Percentiles rank a stretch among this genome's conserved stretches.
Conservation (phyloP, 139 green algal genomes). For the Chlorella vulgaris region DNA sequence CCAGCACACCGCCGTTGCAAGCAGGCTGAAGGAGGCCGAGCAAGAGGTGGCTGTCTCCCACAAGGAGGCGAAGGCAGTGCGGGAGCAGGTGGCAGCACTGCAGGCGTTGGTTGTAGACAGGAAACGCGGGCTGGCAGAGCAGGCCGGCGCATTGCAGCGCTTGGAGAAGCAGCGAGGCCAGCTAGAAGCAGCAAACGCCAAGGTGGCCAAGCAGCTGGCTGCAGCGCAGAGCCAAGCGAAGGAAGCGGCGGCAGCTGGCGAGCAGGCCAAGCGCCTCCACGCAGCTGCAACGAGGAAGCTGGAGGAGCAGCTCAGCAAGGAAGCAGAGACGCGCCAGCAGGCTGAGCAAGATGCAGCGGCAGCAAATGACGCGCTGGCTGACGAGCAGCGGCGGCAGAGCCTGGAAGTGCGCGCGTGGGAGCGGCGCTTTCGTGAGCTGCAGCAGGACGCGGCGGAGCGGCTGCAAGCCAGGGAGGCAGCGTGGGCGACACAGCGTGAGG, state of each 20-base stretch:
- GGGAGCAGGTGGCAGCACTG: neutral
- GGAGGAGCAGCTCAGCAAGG: neutral
- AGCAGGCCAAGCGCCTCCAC: neutral
- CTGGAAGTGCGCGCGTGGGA: slow-evolving; percentile 10
- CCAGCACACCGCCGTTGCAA: neutral
- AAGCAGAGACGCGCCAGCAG: neutral
- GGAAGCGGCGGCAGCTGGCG: neutral
- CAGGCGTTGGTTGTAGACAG: neutral
- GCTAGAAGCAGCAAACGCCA: neutral
- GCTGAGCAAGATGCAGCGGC: neutral
- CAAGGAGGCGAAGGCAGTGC: neutral
- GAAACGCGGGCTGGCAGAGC: neutral
- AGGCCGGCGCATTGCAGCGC: neutral
- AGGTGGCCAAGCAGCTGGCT: neutral
- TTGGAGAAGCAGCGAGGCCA: neutral
- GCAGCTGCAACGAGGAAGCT: neutral
- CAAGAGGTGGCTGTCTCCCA: neutral
- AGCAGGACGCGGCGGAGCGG: neutral
- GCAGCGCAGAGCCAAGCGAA: neutral
- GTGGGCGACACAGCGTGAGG: neutral
- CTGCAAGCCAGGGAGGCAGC: neutral
- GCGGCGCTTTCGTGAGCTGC: slow-evolving; percentile 12
- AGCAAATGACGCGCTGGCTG: slow-evolving; percentile 6
- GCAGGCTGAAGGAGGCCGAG: slow-evolving; percentile 3
- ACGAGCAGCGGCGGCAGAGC: neutral